A percentile compares a stretch with the other conserved stretches of the same genome.
Evolutionary conservation across 2,329 filamentous ascomycete genomes (phyloP).

Genomic region (Didymella pinodella): DNA sequence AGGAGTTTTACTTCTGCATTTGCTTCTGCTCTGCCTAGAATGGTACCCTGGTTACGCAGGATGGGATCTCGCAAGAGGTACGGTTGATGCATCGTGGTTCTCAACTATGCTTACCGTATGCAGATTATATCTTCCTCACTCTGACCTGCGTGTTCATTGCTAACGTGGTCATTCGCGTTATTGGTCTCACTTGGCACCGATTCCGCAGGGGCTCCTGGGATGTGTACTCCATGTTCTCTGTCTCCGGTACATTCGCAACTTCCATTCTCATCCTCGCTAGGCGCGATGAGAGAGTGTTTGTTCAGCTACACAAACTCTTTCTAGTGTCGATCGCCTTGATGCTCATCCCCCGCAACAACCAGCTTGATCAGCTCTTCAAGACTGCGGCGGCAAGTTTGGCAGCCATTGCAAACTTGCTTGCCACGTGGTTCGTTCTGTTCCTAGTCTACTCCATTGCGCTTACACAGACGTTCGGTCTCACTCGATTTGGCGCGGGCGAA

Average conservation of each 20-base stretch:
- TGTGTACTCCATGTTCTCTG: conserved; percentile 81
- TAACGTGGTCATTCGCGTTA: conserved; percentile 83
- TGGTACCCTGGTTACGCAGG: conserved; percentile 76
- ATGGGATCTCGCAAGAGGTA: conserved; percentile 74
- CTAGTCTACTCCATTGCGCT: conserved; percentile 95
- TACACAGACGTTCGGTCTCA: conserved; percentile 94
- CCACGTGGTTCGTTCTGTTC: conserved; percentile 97
- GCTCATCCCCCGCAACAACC: conserved; percentile 94
- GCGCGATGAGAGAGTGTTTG: conserved; percentile 65
- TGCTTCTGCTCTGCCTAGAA: conserved; percentile 83
- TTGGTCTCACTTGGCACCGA: conserved; percentile 89
- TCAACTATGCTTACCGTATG: conserved; percentile 25
- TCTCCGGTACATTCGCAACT: conserved; percentile 81
- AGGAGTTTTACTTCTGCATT: conserved; percentile 77
- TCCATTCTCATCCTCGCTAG: conserved; percentile 76
- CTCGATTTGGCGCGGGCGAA: conserved; percentile 79
- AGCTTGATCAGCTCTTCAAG: conserved; percentile 97
- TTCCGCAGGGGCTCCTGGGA: conserved; percentile 97
- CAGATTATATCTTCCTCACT: conserved; percentile 76
- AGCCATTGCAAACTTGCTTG: conserved; percentile 87
- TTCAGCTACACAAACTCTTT: conserved; percentile 91
- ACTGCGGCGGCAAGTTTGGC: conserved; percentile 93
- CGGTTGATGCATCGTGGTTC: conserved; percentile 11
- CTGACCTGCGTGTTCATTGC: conserved; percentile 83
- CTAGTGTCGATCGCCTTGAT: conserved; percentile 88